Evolutionary conservation across 371 early-diverging fungal species (phyloP), one percentile per base, ranked within the genome.

Genomic region (Capillidium heterosporum): DNA sequence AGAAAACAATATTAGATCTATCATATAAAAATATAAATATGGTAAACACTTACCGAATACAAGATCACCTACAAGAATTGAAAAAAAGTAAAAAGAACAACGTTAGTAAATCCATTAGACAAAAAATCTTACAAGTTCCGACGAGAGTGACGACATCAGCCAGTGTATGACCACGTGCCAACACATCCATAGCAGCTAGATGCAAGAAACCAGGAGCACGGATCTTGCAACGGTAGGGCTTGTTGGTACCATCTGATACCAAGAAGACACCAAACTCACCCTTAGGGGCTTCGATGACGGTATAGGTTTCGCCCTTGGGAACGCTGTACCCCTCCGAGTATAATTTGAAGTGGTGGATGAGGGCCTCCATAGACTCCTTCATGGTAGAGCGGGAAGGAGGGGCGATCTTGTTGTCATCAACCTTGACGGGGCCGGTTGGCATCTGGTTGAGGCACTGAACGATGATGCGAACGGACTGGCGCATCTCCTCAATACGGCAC

Each of bases 311-410:
- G 53, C 97, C 97, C 27, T 87, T 70, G 26, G 97, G 97, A 19
- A 96, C 97, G 46, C 89, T 77, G 79, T 78, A 96, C 48, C 97
- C 97, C 72, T 96, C 97, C 29, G 93, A 91, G 74, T 85, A 96
- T 40, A 95, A 75, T 76, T 96, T 96, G 68, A 96, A 96, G 76
- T 96, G 97, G 66, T 94, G 94, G 60, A 97, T 95, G 59, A 97
- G 73, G 19, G 92, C 91, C 68, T 95, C 95, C 97, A 97, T 97
- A 71, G 82, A 81, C 70, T 91, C 87, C 81, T 97, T 97, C 97
- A 97, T 97, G 65, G 77, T 73, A 40, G 83, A 82, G 60, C 97
- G 83, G 32, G 87, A 83, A 47, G 97, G 97, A 53, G 97, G 94
- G n/a, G 85, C 74, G 59, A 95, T 85, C 82, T 97, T 97, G 83